Conservation (phyloP, 495 filamentous ascomycete species). For the Penicillium odoratum region DNA sequence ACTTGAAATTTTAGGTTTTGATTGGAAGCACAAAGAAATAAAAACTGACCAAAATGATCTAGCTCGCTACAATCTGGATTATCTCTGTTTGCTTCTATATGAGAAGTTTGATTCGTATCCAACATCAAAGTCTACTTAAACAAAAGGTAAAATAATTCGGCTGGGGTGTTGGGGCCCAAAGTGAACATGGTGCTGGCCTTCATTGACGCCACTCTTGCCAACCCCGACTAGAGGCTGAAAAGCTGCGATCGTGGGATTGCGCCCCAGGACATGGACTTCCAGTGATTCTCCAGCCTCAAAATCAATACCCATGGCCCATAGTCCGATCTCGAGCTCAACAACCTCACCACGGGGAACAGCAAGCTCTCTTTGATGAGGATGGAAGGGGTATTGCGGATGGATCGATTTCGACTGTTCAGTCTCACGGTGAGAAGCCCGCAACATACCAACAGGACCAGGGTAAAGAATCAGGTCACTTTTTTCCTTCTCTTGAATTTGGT, state of each 20-base stretch:
- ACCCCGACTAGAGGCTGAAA: not conserved
- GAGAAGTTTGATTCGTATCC: too few relatives aligned
- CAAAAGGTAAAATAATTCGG: constrained; percentile 1
- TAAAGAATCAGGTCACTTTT: constrained; percentile 22
- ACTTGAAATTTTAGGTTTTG: too few relatives aligned
- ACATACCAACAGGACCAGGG: constrained; percentile 27
- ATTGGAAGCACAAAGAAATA: too few relatives aligned
- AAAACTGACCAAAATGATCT: too few relatives aligned
- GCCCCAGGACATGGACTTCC: not conserved
- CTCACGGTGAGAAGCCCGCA: constrained; percentile 32
- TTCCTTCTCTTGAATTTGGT: not conserved
- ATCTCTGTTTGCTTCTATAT: too few relatives aligned
- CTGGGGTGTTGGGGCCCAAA: constrained; percentile 11
- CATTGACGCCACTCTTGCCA: constrained; percentile 14
- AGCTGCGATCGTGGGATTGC: not conserved
- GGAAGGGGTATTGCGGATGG: constrained; percentile 16
- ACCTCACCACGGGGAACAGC: not conserved
- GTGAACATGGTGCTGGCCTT: constrained; percentile 25
- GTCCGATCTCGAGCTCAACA: not conserved
- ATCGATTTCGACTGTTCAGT: constrained; percentile 13
- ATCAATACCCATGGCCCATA: not conserved
- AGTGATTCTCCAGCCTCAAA: not conserved
- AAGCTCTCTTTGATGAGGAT: not conserved
- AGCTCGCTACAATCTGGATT: too few relatives aligned
- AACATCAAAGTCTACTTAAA: not conserved